Base-by-base conservation (phyloP, 2,329 filamentous ascomycete genomes). In the Aspergillus sp. region DNA sequence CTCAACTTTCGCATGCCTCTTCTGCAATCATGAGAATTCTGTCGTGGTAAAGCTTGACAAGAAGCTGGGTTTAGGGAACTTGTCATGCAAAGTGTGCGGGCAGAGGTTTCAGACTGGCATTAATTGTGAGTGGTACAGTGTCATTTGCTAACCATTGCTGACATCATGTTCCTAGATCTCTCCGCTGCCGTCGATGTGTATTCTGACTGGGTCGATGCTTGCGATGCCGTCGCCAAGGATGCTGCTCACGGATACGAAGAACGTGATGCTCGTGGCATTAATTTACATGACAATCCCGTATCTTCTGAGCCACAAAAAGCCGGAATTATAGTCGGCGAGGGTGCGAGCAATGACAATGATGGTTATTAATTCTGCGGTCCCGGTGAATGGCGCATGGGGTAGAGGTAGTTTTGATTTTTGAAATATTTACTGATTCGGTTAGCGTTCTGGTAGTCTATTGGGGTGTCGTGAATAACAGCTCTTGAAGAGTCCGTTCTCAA, bases 151-250 rank as follows among this genome's bases (percentile, higher is more conserved):
- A n/a, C 5, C 19, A 30, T 30, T 4, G 7, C 7, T 40, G 29
- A 26, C 29, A 29, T 51, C 7, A 43, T 40, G 41, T 19, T 4
- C 12, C 5, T 52, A 94, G 88, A 94, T 67, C 81, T 97, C 28
- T 94, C 88, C 28, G 87, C 86, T 9, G 81, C 88, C 0, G 89
- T 98, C 41, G 93, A 98, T 64, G 91, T 98, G 5, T 98, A 98
- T 64, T 87, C 88, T 32, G 93, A 97, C 68, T 98, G 93, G 93
- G 88, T 98, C 53, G 93, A 98, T 70, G 93, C 93, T n/a, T 86
- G 83, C 63, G 84, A 88, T 62, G 76, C 80, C 4, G 83, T 86
- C 43, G 82, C 82, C 10, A 83, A 85, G 60, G 75, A 82, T 50
- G 73, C 75, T 19, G 75, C 72, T 36, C 62, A 59, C 44, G 61